phyloP scores from a whole-genome alignment of 495 filamentous ascomycete species.

The Xylaria telfairii region DNA sequence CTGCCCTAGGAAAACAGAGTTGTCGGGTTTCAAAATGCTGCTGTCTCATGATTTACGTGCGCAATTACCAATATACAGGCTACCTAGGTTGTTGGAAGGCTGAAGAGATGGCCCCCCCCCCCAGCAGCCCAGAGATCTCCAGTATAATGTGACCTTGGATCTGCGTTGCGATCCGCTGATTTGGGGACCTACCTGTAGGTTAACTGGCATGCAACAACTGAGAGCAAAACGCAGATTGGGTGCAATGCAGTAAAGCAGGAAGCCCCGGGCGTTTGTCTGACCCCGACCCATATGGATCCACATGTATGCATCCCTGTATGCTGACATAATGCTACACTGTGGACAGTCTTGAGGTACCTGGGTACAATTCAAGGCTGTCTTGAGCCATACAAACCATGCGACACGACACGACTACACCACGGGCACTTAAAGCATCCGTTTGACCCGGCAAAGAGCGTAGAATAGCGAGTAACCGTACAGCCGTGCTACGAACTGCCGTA shows the following conservation, averaged over 20 bases:
- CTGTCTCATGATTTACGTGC: background rate
- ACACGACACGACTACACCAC: background rate
- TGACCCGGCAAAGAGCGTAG: conserved; percentile 8
- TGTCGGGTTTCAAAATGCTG: background rate
- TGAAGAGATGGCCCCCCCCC: background rate
- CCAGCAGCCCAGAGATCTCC: too few species aligned
- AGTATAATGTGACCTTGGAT: too few species aligned
- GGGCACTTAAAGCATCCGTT: conserved; percentile 13
- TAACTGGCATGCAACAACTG: background rate
- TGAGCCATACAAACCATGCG: conserved; percentile 19
- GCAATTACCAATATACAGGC: too few species aligned
- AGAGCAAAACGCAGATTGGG: background rate
- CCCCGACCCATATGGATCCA: background rate
- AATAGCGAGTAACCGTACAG: background rate
- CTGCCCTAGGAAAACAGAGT: conserved; percentile 9
- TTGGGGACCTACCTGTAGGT: too few species aligned
- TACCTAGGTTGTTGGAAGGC: background rate
- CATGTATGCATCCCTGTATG: too few species aligned
- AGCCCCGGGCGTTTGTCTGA: background rate
- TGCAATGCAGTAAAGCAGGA: background rate
- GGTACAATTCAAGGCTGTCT: conserved; percentile 12
- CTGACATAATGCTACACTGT: background rate
- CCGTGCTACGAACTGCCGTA: background rate
- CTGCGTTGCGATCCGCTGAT: too few species aligned
- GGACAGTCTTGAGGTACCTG: background rate